Evolutionary conservation across 768 basidiomycete species (phyloP), one percentile per base, ranked within the genome.

Genomic region (Candolleomyces eurysporus): DNA sequence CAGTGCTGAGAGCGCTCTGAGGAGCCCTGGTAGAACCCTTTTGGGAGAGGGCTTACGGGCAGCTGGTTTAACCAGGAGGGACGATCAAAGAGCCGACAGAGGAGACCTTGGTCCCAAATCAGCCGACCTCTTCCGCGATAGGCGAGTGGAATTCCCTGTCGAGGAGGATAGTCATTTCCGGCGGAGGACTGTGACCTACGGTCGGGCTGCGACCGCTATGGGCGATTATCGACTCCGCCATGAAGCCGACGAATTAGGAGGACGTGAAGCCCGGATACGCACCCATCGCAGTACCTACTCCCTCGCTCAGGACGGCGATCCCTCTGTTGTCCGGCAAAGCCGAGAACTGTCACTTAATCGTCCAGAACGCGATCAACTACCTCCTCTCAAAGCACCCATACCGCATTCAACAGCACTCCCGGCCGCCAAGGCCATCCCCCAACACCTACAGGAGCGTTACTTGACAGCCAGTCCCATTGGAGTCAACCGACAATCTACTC

Each of bases 41-140:
- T 71, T 90, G 9, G 84, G 88, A 4, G 89, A 91, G 70, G 85
- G 85, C 16, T 68, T 92, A 61, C 79, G 87, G 52, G 88, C 90
- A 0, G 89, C 90, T 0, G 91, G 91, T 10, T 75, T 92, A 59
- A 80, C 78, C 32, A 72, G 66, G 64, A 68, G 58, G 52, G 72
- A 66, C 11, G 67, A 64, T 51, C 64, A 32, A 32, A 32, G 32
- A 32, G 9, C 57, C 46, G 62, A 56, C 22, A 61, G 59, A 17
- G 31, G 50, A 48, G 62, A 51, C 43, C 61, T 32, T 39, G 49
- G 48, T 16, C 39, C 48, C 19, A 16, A 32, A 21, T 21, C 59
- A 42, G 54, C 48, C 4, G 72, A 75, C 57, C 62, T 73, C 39
- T 75, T 72, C 62, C 64, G 61, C 58, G 72, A 68, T 65, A 69